phyloP scores from a whole-genome alignment of 768 basidiomycete genomes.

The Gyrodon lividus region DNA sequence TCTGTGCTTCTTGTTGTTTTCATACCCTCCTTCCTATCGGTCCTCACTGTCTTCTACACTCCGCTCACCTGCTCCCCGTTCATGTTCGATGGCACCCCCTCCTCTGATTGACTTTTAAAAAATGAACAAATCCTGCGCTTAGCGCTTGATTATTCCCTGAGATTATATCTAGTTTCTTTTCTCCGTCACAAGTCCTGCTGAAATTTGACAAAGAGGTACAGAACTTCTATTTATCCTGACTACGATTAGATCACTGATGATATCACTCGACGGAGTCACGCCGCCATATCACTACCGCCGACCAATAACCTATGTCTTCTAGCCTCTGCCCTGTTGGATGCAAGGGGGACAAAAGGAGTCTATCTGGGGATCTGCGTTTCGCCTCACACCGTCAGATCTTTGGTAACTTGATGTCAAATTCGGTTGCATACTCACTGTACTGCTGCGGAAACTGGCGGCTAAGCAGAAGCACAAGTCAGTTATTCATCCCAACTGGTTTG shows the following conservation, averaged over 20 bases:
- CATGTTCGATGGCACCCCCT: neutral
- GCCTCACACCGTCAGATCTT: conserved; percentile 13
- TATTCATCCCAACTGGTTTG: conserved; percentile 7
- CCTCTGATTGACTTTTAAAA: too few relatives aligned
- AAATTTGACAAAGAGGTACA: conserved; percentile 2
- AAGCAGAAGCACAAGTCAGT: conserved; percentile 20
- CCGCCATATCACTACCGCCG: conserved; percentile 3
- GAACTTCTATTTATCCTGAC: conserved; percentile 9
- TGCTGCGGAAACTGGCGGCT: conserved; percentile 73
- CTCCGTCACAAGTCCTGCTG: neutral
- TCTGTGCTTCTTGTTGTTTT: conserved; percentile 12
- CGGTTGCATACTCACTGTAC: conserved; percentile 49
- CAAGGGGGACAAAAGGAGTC: conserved; percentile 36
- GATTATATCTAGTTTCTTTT: neutral
- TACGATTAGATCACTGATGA: conserved; percentile 21
- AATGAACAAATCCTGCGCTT: neutral
- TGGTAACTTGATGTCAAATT: conserved; percentile 7
- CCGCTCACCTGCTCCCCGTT: conserved; percentile 5
- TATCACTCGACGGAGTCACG: conserved; percentile 17
- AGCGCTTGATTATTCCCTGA: neutral
- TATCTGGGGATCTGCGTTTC: conserved; percentile 35
- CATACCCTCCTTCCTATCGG: too few relatives aligned
- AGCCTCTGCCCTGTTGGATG: conserved; percentile 7
- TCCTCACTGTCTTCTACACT: neutral
- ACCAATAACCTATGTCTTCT: conserved; percentile 1